These are phyloP conservation scores for Saprolegnia diclina DNA, from an alignment of 352 stramenopile genomes.

Conservation along the genomic window DNA sequence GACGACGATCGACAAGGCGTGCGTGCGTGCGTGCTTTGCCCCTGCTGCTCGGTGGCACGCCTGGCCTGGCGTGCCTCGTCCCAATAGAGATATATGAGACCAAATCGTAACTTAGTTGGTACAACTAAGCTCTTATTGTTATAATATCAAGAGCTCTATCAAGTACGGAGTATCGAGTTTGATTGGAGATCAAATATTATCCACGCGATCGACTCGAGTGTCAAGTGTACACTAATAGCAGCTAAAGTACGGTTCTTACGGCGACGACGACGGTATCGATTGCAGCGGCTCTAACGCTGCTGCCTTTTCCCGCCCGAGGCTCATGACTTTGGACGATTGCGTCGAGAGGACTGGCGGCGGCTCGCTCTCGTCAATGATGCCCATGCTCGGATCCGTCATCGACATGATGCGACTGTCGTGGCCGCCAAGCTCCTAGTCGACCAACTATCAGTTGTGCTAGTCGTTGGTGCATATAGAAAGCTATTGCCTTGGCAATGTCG, in stretches of 20 bases:
- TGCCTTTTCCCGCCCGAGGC: neutral
- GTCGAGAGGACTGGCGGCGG: neutral
- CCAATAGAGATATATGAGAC: too few species aligned
- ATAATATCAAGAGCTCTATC: too few species aligned
- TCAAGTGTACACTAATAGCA: neutral
- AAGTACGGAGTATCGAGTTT: too few species aligned
- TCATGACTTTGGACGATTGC: neutral
- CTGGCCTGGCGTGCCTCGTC: too few species aligned
- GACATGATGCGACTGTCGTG: neutral
- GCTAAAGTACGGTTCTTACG: neutral
- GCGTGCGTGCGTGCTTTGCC: too few species aligned
- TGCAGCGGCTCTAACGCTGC: neutral
- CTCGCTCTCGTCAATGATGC: conserved; percentile 6
- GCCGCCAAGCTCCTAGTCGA: neutral
- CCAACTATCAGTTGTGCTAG: too few species aligned
- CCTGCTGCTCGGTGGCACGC: too few species aligned
- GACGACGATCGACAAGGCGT: too few species aligned
- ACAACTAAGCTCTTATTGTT: too few species aligned
- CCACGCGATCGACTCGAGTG: too few species aligned
- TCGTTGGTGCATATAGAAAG: conserved; percentile 1
- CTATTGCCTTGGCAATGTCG: conserved; percentile 44
- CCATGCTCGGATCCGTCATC: neutral
- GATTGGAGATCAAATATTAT: too few species aligned
- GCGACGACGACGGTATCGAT: neutral
- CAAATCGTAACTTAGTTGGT: too few species aligned